Evolutionary conservation across 2,329 filamentous ascomycete genomes (phyloP), one percentile per base, ranked within the genome.

Genomic region (Exophiala oligosperma): DNA sequence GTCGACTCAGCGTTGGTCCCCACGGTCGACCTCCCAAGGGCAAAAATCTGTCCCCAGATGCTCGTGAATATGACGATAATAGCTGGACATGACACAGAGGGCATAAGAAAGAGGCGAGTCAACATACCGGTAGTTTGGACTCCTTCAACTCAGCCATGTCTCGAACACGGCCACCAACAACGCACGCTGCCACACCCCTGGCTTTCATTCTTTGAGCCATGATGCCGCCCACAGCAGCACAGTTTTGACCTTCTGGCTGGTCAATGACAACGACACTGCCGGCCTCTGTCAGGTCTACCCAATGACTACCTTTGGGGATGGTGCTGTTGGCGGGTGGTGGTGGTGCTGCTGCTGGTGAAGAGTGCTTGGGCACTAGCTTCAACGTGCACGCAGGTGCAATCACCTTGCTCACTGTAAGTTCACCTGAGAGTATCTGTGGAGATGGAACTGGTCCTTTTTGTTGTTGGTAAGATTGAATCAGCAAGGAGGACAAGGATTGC

Each of bases 191-290:
- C 17, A 82, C 83, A 12, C 83, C 82, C 9, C 86, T 77, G 12
- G 80, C 70, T 66, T 85, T 84, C 81, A 91, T 88, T 21, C 89
- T 79, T 29, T 82, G 76, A 4, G 87, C 89, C 82, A 91, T 89
- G 63, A 92, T 90, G 17, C 89, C 89, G n/a, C 89, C 89, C 4
- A 90, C 80, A 6, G 90, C 81, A 4, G 89, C 89, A 72, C 89
- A 90, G 52, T 79, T 80, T 69, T 91, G 87, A 0, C 77, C 79
- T 0, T 76, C 67, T 0, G 88, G 86, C 67, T 91, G 88, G 60
- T 84, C 82, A 58, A 91, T 79, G 3, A 92, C 75, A 3, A 86
- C 83, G 53, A 91, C 79, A 1, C 84, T 87, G 6, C 79, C 81
- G 0, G 80, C 74, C 26, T 82, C 73, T 1, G 84, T 81, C 43